Evolutionary conservation across 179 eudicot genomes (phyloP).

Genomic region (Silene coronaria): DNA sequence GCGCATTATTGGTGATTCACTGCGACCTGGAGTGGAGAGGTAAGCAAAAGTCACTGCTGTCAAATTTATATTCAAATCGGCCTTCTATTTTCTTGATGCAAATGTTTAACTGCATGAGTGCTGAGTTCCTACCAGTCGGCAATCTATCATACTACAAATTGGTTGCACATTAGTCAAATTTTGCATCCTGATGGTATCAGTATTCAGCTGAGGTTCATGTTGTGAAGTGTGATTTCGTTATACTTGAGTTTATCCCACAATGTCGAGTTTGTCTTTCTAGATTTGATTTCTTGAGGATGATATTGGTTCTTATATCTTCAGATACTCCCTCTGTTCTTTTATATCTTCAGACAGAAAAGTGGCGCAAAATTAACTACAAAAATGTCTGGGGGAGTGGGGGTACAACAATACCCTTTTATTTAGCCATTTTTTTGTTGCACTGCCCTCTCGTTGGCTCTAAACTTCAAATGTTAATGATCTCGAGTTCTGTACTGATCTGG

Average conservation of each 20-base stretch:
- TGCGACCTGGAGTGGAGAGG: conserved; percentile 88
- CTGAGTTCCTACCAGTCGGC: neutral
- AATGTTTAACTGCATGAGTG: neutral
- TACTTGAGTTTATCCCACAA: conserved; percentile 1
- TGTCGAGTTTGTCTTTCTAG: neutral
- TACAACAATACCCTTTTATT: neutral
- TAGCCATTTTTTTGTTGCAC: neutral
- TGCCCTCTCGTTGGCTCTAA: neutral
- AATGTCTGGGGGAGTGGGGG: no score
- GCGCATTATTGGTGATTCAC: conserved; percentile 69
- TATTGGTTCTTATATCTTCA: neutral
- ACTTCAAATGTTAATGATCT: conserved; percentile 4
- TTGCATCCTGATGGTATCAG: neutral
- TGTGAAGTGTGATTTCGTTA: neutral
- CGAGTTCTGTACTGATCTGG: neutral
- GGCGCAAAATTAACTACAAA: neutral
- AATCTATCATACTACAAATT: neutral
- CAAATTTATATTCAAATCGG: neutral
- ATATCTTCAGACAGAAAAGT: neutral
- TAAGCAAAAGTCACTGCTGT: conserved; percentile 24
- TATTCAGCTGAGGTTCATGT: neutral
- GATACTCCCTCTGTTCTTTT: neutral
- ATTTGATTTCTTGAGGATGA: neutral
- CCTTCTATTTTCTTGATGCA: neutral
- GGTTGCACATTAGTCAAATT: neutral